Evolutionary conservation across 2,329 filamentous ascomycete species (phyloP).

Genomic region (Penicillium sp.): DNA sequence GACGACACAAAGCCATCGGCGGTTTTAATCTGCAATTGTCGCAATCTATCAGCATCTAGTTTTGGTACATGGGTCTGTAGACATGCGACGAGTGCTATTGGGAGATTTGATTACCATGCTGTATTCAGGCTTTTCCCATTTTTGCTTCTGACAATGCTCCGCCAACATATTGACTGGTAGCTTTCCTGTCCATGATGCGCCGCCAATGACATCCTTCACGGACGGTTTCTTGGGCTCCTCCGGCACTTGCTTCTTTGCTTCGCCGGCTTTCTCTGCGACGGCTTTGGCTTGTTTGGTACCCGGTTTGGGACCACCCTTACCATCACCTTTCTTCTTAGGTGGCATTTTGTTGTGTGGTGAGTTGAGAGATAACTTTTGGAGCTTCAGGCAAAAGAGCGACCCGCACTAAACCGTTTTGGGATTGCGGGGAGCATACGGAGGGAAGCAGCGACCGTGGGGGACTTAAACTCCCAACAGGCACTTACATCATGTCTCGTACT

Average conservation of each 20-base stretch:
- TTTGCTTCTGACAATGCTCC: conserved; percentile 93
- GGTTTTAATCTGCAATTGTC: conserved; percentile 55
- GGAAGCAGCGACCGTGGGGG: background rate
- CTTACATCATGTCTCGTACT: background rate
- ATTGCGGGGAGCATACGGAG: conserved; percentile 20
- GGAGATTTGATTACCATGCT: conserved; percentile 58
- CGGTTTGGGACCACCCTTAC: conserved; percentile 40
- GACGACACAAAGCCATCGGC: conserved; percentile 73
- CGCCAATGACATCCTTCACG: conserved; percentile 78
- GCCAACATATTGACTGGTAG: conserved; percentile 88
- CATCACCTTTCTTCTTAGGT: conserved; percentile 42
- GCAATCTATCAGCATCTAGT: conserved; percentile 16
- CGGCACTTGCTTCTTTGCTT: conserved; percentile 32
- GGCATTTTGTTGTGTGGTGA: conserved; percentile 30
- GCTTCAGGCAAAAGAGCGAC: conserved; percentile 17
- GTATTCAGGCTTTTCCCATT: conserved; percentile 93
- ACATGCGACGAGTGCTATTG: background rate
- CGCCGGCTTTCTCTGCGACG: conserved; percentile 32
- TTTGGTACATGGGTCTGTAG: background rate
- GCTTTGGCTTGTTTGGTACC: conserved; percentile 42
- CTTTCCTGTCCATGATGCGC: conserved; percentile 96
- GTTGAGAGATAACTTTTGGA: conserved; percentile 12
- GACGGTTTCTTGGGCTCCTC: conserved; percentile 58
- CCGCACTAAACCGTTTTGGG: conserved; percentile 33
- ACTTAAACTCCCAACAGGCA: background rate